These are phyloP conservation scores for Penicillium italicum DNA, from an alignment of 2,329 filamentous ascomycete genomes.

Conservation along the genomic window DNA sequence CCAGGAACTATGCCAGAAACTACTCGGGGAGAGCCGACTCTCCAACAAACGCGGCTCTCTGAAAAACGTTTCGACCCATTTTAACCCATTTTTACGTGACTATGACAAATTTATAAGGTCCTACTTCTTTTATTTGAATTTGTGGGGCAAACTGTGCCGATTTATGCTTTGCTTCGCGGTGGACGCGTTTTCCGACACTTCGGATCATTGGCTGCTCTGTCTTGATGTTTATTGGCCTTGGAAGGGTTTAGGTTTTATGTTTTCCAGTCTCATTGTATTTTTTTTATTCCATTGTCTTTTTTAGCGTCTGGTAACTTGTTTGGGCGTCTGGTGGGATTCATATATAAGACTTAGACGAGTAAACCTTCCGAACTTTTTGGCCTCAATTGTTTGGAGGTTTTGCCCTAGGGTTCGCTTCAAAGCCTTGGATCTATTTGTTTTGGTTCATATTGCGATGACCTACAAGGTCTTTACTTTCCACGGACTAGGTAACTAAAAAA, in stretches of 20 bases:
- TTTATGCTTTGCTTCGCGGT: slow-evolving; percentile 4
- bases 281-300: not conserved
- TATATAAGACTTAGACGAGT: not conserved
- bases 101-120: slow-evolving; percentile 9
- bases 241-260: not conserved
- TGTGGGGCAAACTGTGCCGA: not conserved
- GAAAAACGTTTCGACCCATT: slow-evolving; percentile 4
- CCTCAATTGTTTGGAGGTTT: not conserved
- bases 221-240: not conserved
- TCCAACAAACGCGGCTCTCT: slow-evolving; percentile 7
- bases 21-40: slow-evolving; percentile 13
- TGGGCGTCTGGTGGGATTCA: not conserved
- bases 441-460: not conserved
- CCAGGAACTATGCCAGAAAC: slow-evolving; percentile 9
- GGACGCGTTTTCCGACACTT: not conserved
- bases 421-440: not conserved
- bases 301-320: slow-evolving; percentile 13
- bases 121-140: not conserved
- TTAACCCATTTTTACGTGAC: slow-evolving; percentile 12
- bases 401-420: not conserved
- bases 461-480: not conserved
- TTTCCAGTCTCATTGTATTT: not conserved
- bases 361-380: not conserved
- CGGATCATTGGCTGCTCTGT: not conserved
- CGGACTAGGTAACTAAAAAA: not conserved